Evolutionary conservation across 2,329 filamentous ascomycete species (phyloP), one percentile per base, ranked within the genome.

Genomic region (Hortaea sp.): DNA sequence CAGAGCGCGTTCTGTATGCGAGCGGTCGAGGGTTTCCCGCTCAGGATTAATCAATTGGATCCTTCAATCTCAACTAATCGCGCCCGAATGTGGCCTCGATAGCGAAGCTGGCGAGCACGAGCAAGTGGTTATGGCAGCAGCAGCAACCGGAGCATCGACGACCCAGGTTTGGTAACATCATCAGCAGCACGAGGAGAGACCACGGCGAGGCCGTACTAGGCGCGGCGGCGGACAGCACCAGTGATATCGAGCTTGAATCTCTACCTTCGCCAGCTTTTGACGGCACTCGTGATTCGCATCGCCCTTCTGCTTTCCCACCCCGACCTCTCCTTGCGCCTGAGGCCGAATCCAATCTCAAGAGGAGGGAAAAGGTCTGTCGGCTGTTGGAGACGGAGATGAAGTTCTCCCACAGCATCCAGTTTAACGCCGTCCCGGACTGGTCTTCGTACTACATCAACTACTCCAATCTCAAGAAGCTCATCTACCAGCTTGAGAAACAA

Each of bases 351-450:
- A 9, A 13, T 2, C 10, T 56, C 40, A 54, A 49, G 31, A 57
- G 61, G 41, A 54, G 57, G 55, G 72, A 76, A 65, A 88, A 88
- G 73, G 76, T 79, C 65, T 72, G 73, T 62, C 78, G 78, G 75
- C 81, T 89, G 59, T 78, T 85, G 58, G 32, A 35, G 32, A 35
- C 9, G 9, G 32, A 9, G 3, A 98, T 98, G 92, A 97, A 97
- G 82, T 98, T 98, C 76, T 97, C 90, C 12, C 92, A 98, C 67
- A 97, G 90, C 69, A 84, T 98, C 59, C 92, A 98, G 74, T 98
- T 98, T 72, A 98, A 98, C 73, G 89, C 92, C 53, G 92, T 98
- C 58, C 92, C 92, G n/a, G 92, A 98, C 69, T 98, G 92, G 92
- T 95, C 88, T 73, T 89, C 83, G 60, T 82, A 97, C 68, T 98